Percentiles rank a stretch among this genome's conserved stretches.
Conservation (phyloP, 1,284 basidiomycete species). For the Cryptococcus sp. region DNA sequence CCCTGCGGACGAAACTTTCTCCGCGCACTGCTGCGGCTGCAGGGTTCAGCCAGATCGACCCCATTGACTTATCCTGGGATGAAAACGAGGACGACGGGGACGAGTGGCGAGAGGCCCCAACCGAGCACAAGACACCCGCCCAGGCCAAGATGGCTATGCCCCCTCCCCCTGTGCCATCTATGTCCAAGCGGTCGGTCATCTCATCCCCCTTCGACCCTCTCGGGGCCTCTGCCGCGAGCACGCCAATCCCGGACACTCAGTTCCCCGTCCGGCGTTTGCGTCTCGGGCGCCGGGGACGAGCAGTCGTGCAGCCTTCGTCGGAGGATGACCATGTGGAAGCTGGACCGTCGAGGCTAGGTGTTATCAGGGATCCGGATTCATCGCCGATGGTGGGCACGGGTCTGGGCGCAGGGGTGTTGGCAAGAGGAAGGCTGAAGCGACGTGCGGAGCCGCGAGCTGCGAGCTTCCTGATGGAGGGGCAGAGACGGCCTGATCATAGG, state of each 20-base stretch:
- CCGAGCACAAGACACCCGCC: no score
- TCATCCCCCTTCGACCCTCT: slow-evolving; percentile 2
- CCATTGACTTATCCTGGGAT: slow-evolving; percentile 34
- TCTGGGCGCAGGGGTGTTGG: not conserved
- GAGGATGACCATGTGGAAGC: not conserved
- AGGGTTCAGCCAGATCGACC: slow-evolving; percentile 43
- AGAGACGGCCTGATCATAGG: not conserved
- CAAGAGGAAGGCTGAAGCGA: not conserved
- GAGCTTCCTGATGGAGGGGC: not conserved
- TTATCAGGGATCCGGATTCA: slow-evolving; percentile 8
- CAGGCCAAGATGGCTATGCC: slow-evolving; percentile 4
- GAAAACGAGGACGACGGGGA: slow-evolving; percentile 18
- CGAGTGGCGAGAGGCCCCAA: no score
- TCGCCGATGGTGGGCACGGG: slow-evolving; percentile 10
- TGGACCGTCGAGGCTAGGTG: not conserved
- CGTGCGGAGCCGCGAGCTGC: not conserved
- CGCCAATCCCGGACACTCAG: slow-evolving; percentile 8
- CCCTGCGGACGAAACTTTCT: slow-evolving; percentile 14
- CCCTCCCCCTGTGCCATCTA: slow-evolving; percentile 15
- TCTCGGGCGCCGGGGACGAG: slow-evolving; percentile 5
- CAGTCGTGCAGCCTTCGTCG: slow-evolving; percentile 6
- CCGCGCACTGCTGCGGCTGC: slow-evolving; percentile 36
- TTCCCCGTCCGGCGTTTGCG: slow-evolving; percentile 15
- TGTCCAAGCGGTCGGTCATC: not conserved
- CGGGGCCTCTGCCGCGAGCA: not conserved